phyloP scores from a whole-genome alignment of 2,329 filamentous ascomycete species.

The Aureobasidium sp. region DNA sequence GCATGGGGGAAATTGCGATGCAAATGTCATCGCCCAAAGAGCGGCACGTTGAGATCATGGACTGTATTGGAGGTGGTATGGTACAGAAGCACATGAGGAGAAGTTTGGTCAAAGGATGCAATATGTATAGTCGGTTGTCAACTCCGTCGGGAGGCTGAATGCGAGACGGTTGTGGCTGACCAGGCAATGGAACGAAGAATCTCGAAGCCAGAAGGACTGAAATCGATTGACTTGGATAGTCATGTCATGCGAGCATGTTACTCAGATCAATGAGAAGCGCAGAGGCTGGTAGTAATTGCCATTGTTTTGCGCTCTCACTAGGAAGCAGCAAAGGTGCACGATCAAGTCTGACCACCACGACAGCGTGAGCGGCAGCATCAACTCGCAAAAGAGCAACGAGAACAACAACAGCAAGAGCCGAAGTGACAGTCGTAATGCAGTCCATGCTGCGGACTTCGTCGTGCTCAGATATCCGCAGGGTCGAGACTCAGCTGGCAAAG shows the following conservation, averaged over 20 bases:
- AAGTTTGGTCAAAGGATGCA: background rate
- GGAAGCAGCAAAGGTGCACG: background rate
- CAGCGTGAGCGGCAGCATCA: background rate
- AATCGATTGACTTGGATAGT: background rate
- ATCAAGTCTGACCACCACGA: background rate
- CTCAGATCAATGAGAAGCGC: too few species aligned
- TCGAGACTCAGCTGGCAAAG: constrained; percentile 18
- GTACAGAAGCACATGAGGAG: background rate
- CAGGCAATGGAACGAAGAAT: background rate
- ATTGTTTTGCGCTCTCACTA: background rate
- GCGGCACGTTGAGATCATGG: background rate
- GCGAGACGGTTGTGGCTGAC: constrained; percentile 9
- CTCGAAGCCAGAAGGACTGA: background rate
- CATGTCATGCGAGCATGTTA: background rate
- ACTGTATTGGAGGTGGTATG: background rate
- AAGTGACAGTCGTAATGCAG: background rate
- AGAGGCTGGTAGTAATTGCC: background rate
- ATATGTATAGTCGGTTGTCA: background rate
- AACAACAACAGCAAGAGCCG: background rate
- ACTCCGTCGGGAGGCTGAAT: background rate
- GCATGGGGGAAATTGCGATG: constrained; percentile 2
- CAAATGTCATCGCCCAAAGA: background rate
- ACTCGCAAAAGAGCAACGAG: background rate
- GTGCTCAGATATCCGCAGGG: background rate
- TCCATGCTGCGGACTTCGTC: background rate